These are phyloP conservation scores for Toxoplasma gondii DNA, from an alignment of 169 alveolate species.

Conservation along the genomic window DNA sequence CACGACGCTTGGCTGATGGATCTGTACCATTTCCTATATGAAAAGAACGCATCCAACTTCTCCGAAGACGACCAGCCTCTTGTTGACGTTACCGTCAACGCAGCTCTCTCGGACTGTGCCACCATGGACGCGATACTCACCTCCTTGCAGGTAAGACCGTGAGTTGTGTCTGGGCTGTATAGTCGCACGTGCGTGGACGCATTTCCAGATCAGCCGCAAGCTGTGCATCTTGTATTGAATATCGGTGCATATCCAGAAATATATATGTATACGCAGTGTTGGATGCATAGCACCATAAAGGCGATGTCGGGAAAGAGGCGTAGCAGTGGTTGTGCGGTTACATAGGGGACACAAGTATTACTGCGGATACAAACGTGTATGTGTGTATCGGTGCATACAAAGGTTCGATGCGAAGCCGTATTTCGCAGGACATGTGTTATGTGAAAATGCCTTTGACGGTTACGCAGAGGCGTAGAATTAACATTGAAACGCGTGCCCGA, in stretches of 20 bases:
- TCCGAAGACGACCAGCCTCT: constrained; percentile 23
- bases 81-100: constrained; percentile 63
- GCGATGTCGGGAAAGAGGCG: no score
- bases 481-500: no score
- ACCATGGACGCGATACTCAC: constrained; percentile 55
- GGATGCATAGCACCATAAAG: background rate
- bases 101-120: constrained; percentile 64
- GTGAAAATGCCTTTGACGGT: no score
- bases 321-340: no score
- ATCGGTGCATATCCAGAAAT: background rate
- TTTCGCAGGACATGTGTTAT: no score
- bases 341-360: no score
- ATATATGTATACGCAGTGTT: background rate
- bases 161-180: background rate
- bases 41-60: background rate
- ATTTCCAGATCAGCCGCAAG: background rate
- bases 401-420: no score
- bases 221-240: background rate
- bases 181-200: background rate
- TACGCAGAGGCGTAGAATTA: no score
- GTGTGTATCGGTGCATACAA: no score
- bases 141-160: constrained; percentile 52
- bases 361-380: no score
- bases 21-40: constrained; percentile 21
- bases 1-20: constrained; percentile 66